phyloP scores from a whole-genome alignment of 805 yeast species.

The Candida yuanshanica region DNA sequence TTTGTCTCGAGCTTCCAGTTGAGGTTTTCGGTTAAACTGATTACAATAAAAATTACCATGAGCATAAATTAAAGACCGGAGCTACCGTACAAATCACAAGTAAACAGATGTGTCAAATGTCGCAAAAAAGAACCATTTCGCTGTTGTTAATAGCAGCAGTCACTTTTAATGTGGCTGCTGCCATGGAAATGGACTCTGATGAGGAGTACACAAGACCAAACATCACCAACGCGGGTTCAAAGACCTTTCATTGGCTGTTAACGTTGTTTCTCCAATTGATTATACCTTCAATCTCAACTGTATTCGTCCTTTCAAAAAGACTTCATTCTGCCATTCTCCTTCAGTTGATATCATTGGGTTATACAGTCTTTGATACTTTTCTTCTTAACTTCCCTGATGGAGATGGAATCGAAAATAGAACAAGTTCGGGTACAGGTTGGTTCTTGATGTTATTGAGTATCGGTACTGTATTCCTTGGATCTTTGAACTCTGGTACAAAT shows the following conservation, averaged over 20 bases:
- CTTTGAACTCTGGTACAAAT: constrained; percentile 48
- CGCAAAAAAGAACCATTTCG: too few relatives aligned
- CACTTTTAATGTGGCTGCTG: constrained; percentile 8
- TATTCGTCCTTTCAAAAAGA: constrained; percentile 49
- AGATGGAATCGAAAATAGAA: constrained; percentile 59
- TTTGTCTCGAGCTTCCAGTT: not conserved
- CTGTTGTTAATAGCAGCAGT: too few relatives aligned
- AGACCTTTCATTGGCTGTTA: constrained; percentile 61
- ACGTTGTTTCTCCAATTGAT: constrained; percentile 43
- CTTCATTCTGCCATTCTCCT: constrained; percentile 38
- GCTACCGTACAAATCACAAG: not conserved
- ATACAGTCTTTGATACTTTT: constrained; percentile 51
- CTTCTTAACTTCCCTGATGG: constrained; percentile 59
- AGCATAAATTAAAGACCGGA: too few relatives aligned
- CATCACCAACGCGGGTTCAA: constrained; percentile 42
- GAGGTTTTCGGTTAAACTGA: not conserved
- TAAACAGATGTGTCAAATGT: not conserved
- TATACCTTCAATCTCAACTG: constrained; percentile 51
- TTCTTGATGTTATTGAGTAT: constrained; percentile 44
- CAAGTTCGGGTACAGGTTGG: constrained; percentile 68
- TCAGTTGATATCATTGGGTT: constrained; percentile 42
- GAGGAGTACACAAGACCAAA: constrained; percentile 31
- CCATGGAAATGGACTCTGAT: constrained; percentile 26
- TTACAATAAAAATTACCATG: too few relatives aligned
- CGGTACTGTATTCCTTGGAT: constrained; percentile 47